phyloP scores from a whole-genome alignment of 1,139 yeast genomes.

The Magnusiomyces ingens region DNA sequence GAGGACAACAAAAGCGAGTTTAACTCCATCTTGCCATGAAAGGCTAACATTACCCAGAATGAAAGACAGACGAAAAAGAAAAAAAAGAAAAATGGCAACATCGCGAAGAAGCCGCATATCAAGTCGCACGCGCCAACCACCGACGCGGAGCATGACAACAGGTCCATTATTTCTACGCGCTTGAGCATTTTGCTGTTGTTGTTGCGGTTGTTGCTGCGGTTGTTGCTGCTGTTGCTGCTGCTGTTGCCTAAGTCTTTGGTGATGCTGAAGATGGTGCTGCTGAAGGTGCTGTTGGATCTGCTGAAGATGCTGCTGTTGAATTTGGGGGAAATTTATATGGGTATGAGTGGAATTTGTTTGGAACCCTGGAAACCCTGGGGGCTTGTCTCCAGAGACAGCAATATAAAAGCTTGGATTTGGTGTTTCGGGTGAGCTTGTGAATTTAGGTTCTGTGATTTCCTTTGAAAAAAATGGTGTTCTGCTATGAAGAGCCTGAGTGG shows the following conservation, averaged over 20 bases:
- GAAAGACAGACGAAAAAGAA: neutral
- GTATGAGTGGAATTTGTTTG: neutral
- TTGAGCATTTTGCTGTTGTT: neutral
- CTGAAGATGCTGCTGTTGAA: neutral
- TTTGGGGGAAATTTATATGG: neutral
- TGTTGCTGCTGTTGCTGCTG: neutral
- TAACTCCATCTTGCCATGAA: neutral
- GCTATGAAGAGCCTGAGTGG: slow-evolving; percentile 10
- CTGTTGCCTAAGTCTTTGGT: neutral
- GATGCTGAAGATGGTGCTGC: neutral
- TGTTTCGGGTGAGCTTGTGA: neutral
- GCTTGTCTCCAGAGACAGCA: neutral
- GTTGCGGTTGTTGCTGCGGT: slow-evolving; percentile 1
- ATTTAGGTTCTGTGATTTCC: neutral
- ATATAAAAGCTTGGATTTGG: neutral
- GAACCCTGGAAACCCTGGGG: neutral
- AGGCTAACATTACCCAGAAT: no score
- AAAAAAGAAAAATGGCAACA: neutral
- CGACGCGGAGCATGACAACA: neutral
- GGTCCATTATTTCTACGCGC: neutral
- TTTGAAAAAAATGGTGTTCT: slow-evolving; percentile 9
- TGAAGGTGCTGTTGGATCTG: neutral
- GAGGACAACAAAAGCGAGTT: neutral
- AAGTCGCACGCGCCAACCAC: neutral
- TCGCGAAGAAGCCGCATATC: neutral